phyloP scores from a whole-genome alignment of 805 yeast genomes.

The Candida arabinofermentans region DNA sequence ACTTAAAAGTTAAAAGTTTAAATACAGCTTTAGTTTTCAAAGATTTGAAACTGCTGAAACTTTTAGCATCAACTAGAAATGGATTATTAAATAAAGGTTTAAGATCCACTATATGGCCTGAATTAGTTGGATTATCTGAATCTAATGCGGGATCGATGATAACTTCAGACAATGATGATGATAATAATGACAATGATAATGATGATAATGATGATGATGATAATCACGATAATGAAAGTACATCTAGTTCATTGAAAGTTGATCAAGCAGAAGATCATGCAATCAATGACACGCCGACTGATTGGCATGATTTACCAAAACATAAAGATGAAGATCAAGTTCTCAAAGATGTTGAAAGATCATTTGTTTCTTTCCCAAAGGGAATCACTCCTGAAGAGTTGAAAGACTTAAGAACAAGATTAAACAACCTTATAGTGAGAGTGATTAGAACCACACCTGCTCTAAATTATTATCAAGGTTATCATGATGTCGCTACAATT shows the following conservation, averaged over 20 bases:
- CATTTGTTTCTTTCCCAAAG: constrained; percentile 46
- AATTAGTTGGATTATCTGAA: constrained; percentile 34
- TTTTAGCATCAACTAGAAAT: constrained; percentile 40
- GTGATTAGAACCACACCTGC: constrained; percentile 59
- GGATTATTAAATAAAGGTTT: constrained; percentile 43
- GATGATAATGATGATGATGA: too few relatives aligned
- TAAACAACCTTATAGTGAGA: constrained; percentile 43
- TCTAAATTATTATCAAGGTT: constrained; percentile 85
- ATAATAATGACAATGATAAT: too few relatives aligned
- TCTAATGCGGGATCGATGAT: background rate
- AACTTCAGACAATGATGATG: too few relatives aligned
- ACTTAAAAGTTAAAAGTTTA: constrained; percentile 35
- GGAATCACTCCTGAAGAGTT: constrained; percentile 17
- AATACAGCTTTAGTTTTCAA: constrained; percentile 32
- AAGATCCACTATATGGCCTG: constrained; percentile 49
- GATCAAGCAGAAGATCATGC: constrained; percentile 5
- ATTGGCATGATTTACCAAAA: constrained; percentile 30
- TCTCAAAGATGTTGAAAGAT: constrained; percentile 68
- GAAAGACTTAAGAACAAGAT: constrained; percentile 35
- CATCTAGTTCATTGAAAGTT: background rate
- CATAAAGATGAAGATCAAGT: constrained; percentile 82
- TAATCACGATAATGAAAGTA: background rate
- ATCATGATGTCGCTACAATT: constrained; percentile 78
- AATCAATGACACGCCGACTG: background rate
- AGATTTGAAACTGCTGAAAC: constrained; percentile 28